These are phyloP conservation scores for Bryoerythrophyllum caledonicum DNA, from an alignment of 225 moss, liverwort and hornwort species.

Conservation along the genomic window DNA sequence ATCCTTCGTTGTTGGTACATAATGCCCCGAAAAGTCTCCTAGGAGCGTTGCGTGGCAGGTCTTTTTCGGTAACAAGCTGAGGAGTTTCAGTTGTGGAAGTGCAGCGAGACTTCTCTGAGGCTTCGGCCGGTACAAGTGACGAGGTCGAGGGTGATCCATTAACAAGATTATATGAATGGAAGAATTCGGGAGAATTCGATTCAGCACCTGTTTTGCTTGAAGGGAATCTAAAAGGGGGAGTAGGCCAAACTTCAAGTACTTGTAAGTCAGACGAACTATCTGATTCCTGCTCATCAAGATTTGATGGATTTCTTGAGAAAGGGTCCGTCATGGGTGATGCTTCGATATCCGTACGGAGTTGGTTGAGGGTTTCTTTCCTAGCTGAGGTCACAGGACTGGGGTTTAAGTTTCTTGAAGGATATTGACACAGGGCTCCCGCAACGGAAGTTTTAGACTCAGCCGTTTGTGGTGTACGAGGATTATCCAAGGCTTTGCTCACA, in stretches of 20 bases:
- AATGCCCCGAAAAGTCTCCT: slow-evolving; percentile 29
- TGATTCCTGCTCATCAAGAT: slow-evolving; percentile 16
- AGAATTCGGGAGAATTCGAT: slow-evolving; percentile 24
- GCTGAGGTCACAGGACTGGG: slow-evolving; percentile 28
- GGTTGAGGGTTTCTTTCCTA: slow-evolving; percentile 25
- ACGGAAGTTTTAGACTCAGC: slow-evolving; percentile 20
- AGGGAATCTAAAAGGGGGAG: slow-evolving; percentile 9
- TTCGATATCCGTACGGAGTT: slow-evolving; percentile 27
- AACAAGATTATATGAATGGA: slow-evolving; percentile 19
- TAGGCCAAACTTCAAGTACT: background rate
- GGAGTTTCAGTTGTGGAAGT: slow-evolving; percentile 9
- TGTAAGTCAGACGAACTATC: slow-evolving; percentile 15
- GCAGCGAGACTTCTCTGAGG: slow-evolving; percentile 18
- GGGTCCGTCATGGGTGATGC: slow-evolving; percentile 15
- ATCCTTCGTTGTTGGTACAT: slow-evolving; percentile 23
- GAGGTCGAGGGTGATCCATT: slow-evolving; percentile 21
- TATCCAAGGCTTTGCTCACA: slow-evolving; percentile 6
- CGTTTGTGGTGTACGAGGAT: slow-evolving; percentile 15
- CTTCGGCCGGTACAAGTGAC: slow-evolving; percentile 12
- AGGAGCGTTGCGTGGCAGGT: slow-evolving; percentile 21
- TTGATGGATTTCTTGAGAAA: slow-evolving; percentile 2
- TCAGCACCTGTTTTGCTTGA: slow-evolving; percentile 15
- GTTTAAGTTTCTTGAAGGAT: slow-evolving; percentile 31
- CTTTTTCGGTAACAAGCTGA: slow-evolving; percentile 12
- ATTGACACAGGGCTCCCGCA: slow-evolving; percentile 24